Conservation (phyloP, 495 filamentous ascomycete genomes). For the Daldinia concentrica region DNA sequence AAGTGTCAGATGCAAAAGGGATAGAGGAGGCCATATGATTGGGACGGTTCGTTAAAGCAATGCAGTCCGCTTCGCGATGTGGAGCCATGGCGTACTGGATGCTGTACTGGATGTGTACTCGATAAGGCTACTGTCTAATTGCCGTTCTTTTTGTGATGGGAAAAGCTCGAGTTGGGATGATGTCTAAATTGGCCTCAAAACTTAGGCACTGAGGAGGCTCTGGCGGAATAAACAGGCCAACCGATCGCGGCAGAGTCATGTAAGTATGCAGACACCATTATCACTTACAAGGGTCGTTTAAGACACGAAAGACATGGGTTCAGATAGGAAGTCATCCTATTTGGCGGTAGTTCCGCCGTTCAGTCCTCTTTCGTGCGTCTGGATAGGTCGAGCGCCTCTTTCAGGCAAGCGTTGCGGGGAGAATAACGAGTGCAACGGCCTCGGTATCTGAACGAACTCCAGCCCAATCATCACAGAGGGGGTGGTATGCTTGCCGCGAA, state of each 20-base stretch:
- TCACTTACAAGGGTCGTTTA: constrained; percentile 42
- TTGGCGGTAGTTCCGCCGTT: constrained; percentile 37
- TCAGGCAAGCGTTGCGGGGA: constrained; percentile 45
- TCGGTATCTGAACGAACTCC: constrained; percentile 42
- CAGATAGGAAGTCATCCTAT: constrained; percentile 43
- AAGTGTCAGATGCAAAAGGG: constrained; percentile 42
- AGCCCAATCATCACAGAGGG: constrained; percentile 34
- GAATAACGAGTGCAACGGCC: constrained; percentile 41
- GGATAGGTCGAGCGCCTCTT: constrained; percentile 45
- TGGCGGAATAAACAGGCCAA: constrained; percentile 35
- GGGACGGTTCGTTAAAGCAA: constrained; percentile 26
- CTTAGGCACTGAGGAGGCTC: constrained; percentile 40
- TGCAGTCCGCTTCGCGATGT: constrained; percentile 29
- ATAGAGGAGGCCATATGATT: constrained; percentile 31
- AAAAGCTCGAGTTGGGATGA: constrained; percentile 30
- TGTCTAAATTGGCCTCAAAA: constrained; percentile 38
- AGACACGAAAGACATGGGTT: constrained; percentile 37
- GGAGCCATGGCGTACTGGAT: constrained; percentile 29
- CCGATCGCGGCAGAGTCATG: constrained; percentile 42
- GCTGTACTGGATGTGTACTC: constrained; percentile 2
- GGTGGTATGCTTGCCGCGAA: constrained; percentile 39
- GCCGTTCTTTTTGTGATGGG: constrained; percentile 29
- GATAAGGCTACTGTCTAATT: constrained; percentile 40
- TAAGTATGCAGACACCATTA: constrained; percentile 43
- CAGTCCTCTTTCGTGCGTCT: constrained; percentile 32